Percentiles rank a stretch among this genome's conserved stretches.
phyloP scores from a whole-genome alignment of 176 grass and related monocot species.

The Melocanna baccifera region DNA sequence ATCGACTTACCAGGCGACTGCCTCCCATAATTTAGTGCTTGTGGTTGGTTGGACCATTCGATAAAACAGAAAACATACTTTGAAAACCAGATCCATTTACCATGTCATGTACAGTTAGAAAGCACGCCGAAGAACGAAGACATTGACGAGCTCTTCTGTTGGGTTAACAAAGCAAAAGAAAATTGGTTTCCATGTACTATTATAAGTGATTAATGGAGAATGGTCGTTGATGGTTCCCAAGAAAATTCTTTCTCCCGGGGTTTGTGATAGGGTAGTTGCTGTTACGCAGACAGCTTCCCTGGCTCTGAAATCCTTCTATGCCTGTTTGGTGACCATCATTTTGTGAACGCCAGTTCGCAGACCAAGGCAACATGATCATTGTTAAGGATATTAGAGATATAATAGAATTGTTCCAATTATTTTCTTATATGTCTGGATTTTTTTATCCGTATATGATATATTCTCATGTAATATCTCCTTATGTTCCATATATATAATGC shows the following conservation, averaged over 20 bases:
- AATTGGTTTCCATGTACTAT: neutral
- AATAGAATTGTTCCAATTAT: no score
- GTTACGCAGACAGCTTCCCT: neutral
- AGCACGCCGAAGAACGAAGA: neutral
- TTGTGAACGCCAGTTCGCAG: constrained; percentile 67
- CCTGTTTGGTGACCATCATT: constrained; percentile 16
- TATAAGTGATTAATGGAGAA: neutral
- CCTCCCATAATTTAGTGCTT: neutral
- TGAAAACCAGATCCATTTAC: neutral
- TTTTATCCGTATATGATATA: no score
- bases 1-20: neutral
- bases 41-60: neutral
- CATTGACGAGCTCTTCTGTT: neutral
- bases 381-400: no score
- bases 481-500: no score
- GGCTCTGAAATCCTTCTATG: neutral
- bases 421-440: no score
- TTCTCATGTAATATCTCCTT: no score
- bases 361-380: constrained; percentile 88
- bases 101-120: constrained; percentile 14
- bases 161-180: neutral
- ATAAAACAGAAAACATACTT: neutral
- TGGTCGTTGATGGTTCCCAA: neutral
- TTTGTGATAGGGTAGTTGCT: neutral
- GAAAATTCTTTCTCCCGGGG: neutral